These are phyloP conservation scores for Cercospora nicotianae DNA, from an alignment of 2,329 filamentous ascomycete genomes.

Conservation along the genomic window DNA sequence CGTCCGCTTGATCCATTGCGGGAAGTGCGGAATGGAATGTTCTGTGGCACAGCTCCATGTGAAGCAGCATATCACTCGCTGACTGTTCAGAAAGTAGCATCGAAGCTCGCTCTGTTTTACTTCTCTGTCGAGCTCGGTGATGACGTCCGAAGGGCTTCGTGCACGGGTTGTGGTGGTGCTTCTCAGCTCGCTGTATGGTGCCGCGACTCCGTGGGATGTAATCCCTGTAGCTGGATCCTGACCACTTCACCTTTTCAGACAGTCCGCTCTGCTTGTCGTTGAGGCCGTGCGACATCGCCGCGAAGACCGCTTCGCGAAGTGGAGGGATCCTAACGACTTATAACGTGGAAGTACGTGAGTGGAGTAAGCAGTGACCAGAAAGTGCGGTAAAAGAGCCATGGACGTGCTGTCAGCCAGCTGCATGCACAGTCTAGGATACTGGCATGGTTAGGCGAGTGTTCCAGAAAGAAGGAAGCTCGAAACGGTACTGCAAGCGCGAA, in stretches of 20 bases:
- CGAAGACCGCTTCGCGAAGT: constrained; percentile 11
- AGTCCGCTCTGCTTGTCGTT: not conserved
- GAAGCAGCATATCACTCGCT: not conserved
- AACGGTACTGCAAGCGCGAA: not conserved
- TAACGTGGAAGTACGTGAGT: not conserved
- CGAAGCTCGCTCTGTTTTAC: not conserved
- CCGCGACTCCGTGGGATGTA: not conserved
- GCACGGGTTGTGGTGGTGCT: not conserved
- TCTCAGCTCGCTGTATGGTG: constrained; percentile 5
- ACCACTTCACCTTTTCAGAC: not conserved
- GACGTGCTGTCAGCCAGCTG: constrained; percentile 4
- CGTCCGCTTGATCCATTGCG: not conserved
- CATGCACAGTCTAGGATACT: not conserved
- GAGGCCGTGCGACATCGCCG: constrained; percentile 10
- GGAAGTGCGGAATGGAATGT: not conserved
- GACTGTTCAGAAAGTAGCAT: not conserved
- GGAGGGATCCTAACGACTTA: not conserved
- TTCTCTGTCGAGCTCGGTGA: not conserved
- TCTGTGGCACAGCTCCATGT: not conserved
- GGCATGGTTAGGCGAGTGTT: not conserved
- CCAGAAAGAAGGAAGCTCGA: not conserved
- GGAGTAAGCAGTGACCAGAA: not conserved
- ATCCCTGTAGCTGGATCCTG: constrained; percentile 4
- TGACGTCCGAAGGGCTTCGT: not conserved
- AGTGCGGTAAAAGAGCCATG: not conserved